phyloP scores from a whole-genome alignment of 257 asterid genomes.

The Leptodermis oblonga region DNA sequence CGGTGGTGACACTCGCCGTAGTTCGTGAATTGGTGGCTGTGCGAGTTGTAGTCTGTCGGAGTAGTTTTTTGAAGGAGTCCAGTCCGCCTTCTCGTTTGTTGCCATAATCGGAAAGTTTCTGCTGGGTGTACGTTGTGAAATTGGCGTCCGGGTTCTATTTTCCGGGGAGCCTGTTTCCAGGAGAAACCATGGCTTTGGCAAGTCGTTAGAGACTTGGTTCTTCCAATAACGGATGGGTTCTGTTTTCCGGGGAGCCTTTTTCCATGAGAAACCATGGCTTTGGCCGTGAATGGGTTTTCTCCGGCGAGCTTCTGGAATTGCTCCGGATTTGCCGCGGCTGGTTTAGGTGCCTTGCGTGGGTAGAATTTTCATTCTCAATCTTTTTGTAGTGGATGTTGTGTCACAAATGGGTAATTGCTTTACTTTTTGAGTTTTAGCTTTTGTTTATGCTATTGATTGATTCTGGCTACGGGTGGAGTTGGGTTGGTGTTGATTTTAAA shows the following conservation, averaged over 20 bases:
- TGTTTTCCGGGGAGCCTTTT: no score
- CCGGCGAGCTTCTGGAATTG: slow-evolving; percentile 20
- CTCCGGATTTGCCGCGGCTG: no score
- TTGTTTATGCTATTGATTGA: no score
- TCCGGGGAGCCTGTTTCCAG: slow-evolving; percentile 33
- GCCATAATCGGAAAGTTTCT: slow-evolving; percentile 82
- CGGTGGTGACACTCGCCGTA: slow-evolving; percentile 57
- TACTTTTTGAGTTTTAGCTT: no score
- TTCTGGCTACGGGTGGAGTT: no score
- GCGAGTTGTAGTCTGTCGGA: slow-evolving; percentile 47
- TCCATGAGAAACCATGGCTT: no score
- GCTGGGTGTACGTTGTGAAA: slow-evolving; percentile 31
- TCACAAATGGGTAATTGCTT: no score
- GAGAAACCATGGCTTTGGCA: slow-evolving; percentile 26
- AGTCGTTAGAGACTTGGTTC: slow-evolving; percentile 23
- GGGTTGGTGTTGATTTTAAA: no score
- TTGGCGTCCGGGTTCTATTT: slow-evolving; percentile 45
- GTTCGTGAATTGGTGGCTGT: slow-evolving; percentile 43
- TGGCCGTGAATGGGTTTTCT: slow-evolving; percentile 29
- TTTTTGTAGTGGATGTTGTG: no score
- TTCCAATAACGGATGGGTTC: slow-evolving; percentile 37
- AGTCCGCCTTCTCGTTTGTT: slow-evolving; percentile 34
- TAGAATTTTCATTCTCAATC: no score
- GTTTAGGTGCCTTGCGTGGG: no score
- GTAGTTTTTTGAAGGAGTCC: slow-evolving; percentile 55